Conservation (phyloP, 2,329 filamentous ascomycete genomes). For the Beauveria varroae region DNA sequence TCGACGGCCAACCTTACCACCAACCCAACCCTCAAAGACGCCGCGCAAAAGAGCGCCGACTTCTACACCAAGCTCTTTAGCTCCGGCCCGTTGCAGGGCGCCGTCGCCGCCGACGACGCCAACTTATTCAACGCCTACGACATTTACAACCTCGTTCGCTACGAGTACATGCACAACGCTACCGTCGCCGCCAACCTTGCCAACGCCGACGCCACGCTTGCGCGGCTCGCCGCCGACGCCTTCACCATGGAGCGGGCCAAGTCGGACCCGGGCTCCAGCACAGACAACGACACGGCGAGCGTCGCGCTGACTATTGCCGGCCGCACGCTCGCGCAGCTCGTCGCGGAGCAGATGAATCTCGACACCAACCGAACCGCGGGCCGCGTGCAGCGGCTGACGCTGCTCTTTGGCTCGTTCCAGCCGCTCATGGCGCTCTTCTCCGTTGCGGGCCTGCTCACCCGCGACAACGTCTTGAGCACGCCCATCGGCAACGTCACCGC, state of each 20-base stretch:
- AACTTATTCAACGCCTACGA: conserved; percentile 43
- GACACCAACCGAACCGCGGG: conserved; percentile 33
- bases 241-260: conserved; percentile 55
- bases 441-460: conserved; percentile 38
- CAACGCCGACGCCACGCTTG: conserved; percentile 24
- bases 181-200: conserved; percentile 32
- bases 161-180: conserved; percentile 43
- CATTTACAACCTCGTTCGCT: conserved; percentile 49
- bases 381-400: conserved; percentile 33
- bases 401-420: conserved; percentile 47
- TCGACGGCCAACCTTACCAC: conserved; percentile 19
- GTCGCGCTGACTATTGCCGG: conserved; percentile 43
- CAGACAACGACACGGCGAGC: conserved; percentile 34
- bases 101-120: conserved; percentile 26
- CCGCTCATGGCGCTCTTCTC: conserved; percentile 49
- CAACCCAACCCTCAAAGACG: conserved; percentile 18
- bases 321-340: conserved; percentile 40
- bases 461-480: conserved; percentile 41
- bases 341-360: conserved; percentile 34
- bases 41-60: conserved; percentile 22
- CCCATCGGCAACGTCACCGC: conserved; percentile 41
- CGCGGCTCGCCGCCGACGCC: conserved; percentile 55
- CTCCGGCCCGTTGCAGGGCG: conserved; percentile 27
- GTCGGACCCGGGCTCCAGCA: conserved; percentile 22
- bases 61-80: conserved; percentile 39